These are phyloP conservation scores for Metarhizium brunneum DNA, from an alignment of 2,329 filamentous ascomycete species.

Conservation along the genomic window DNA sequence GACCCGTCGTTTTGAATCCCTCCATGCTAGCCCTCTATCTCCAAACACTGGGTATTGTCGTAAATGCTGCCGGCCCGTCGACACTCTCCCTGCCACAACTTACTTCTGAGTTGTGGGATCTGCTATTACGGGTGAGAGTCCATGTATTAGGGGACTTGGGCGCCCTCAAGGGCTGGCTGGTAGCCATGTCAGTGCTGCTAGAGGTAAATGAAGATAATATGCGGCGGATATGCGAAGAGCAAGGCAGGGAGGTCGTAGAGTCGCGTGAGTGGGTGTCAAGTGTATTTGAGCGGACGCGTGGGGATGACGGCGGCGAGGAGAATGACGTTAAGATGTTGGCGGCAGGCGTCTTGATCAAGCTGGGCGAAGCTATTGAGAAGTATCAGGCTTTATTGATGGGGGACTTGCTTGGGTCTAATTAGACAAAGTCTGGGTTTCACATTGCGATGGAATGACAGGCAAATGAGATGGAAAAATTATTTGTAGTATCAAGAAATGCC, in stretches of 20 bases:
- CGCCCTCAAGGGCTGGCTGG: conserved; percentile 66
- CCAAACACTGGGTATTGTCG: conserved; percentile 73
- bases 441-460: background rate
- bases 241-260: conserved; percentile 72
- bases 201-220: conserved; percentile 72
- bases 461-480: background rate
- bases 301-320: conserved; percentile 54
- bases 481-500: too few relatives aligned
- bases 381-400: conserved; percentile 72
- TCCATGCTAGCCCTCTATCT: conserved; percentile 71
- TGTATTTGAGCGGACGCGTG: conserved; percentile 57
- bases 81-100: conserved; percentile 69
- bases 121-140: conserved; percentile 64
- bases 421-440: background rate
- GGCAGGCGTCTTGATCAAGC: conserved; percentile 66
- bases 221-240: conserved; percentile 60
- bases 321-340: conserved; percentile 71
- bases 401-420: conserved; percentile 40
- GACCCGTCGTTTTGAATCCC: conserved; percentile 59
- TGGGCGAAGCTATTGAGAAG: conserved; percentile 73
- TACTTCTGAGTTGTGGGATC: conserved; percentile 73
- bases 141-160: conserved; percentile 50
- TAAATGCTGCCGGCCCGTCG: conserved; percentile 75
- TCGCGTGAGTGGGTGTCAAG: conserved; percentile 75
- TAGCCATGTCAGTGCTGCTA: conserved; percentile 69